A percentile compares a stretch with the other conserved stretches of the same genome.
Conservation (phyloP, 345 rosid genomes). For the Lepidium sativum region DNA sequence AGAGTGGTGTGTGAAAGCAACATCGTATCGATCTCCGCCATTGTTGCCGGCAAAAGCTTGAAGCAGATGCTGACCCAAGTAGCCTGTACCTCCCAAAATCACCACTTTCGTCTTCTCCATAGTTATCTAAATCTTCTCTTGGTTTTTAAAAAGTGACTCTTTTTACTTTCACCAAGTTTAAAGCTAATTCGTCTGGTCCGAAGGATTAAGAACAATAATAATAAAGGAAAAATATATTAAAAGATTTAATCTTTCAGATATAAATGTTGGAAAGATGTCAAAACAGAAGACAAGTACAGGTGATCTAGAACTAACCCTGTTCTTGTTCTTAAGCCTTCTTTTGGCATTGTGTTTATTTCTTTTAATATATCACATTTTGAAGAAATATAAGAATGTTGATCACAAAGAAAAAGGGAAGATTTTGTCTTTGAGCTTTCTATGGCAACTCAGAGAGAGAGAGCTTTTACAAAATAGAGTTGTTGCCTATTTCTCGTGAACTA, state of each 20-base stretch:
- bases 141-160: background rate
- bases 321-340: background rate
- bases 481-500: constrained; percentile 80
- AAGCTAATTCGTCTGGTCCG: background rate
- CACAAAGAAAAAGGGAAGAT: background rate
- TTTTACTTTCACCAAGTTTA: background rate
- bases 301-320: constrained; percentile 20
- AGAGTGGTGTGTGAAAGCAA: constrained; percentile 65
- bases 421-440: constrained; percentile 2
- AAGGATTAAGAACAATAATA: background rate
- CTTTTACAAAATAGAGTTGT: no score
- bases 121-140: background rate
- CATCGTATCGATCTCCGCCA: constrained; percentile 28
- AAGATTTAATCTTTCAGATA: background rate
- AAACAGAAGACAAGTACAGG: constrained; percentile 4
- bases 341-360: background rate
- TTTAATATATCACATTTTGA: background rate
- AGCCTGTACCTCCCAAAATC: constrained; percentile 85
- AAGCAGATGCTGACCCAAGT: constrained; percentile 87
- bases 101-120: constrained; percentile 50
- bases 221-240: background rate
- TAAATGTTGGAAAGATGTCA: background rate
- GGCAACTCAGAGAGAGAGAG: constrained; percentile 3
- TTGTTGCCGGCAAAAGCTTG: constrained; percentile 34
- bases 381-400: constrained; percentile 7